A percentile compares a stretch with the other conserved stretches of the same genome.
Evolutionary conservation across 164 flowering plant genomes (phyloP).

Genomic region (Liriodendron chinense): DNA sequence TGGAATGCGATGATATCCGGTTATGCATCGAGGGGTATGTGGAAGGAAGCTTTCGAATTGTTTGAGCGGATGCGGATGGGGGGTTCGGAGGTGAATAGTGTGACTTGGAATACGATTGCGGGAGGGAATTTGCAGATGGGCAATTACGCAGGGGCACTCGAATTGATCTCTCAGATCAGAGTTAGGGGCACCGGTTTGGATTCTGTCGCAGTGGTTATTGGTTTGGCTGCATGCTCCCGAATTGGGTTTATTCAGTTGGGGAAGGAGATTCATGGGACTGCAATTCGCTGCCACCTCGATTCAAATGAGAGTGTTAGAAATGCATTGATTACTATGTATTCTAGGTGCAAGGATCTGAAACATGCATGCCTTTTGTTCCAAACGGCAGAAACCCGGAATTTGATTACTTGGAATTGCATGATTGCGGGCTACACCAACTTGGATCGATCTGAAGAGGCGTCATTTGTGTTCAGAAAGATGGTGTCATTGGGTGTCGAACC

Average conservation of each 20-base stretch:
- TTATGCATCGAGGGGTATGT: constrained; percentile 50
- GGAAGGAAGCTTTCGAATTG: constrained; percentile 43
- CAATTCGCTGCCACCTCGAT: constrained; percentile 31
- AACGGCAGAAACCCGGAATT: constrained; percentile 22
- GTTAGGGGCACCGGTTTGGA: constrained; percentile 28
- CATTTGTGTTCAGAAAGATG: constrained; percentile 47
- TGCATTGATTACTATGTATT: constrained; percentile 60
- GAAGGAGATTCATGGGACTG: constrained; percentile 48
- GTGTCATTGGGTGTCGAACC: constrained; percentile 39
- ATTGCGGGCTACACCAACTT: constrained; percentile 45
- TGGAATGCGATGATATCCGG: constrained; percentile 56
- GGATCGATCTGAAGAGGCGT: constrained; percentile 49
- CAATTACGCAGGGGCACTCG: constrained; percentile 34
- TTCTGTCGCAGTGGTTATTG: constrained; percentile 37
- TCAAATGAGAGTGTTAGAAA: constrained; percentile 34
- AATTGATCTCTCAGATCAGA: constrained; percentile 45
- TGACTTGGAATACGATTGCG: constrained; percentile 57
- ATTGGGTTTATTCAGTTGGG: constrained; percentile 36
- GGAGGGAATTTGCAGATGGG: constrained; percentile 46
- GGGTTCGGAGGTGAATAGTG: constrained; percentile 24
- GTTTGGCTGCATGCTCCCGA: constrained; percentile 55
- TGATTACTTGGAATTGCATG: constrained; percentile 60
- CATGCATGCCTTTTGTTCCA: constrained; percentile 41
- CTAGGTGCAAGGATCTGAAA: constrained; percentile 41
- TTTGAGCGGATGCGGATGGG: constrained; percentile 32